Base-by-base conservation (phyloP, 768 basidiomycete genomes). In the Phylloporus scabripes region DNA sequence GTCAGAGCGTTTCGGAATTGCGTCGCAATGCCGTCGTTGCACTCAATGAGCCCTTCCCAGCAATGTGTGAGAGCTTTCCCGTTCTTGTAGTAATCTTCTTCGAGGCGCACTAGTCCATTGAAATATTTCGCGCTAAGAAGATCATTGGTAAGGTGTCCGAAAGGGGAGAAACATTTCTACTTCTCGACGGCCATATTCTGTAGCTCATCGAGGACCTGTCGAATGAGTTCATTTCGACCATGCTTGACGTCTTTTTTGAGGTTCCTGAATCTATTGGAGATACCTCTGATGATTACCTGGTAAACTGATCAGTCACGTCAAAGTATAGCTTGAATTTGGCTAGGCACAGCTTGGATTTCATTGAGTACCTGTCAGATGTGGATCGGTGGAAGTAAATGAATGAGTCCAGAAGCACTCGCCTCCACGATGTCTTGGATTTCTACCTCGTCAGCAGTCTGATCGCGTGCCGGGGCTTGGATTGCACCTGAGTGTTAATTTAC, bases 51-150 rank as follows among this genome's bases (percentile, higher is more conserved):
- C 15, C 74, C 74, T 33, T 77, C 75, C 52, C 75, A 66, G 17
- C 65, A 66, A 41, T 60, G 55, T 42, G 70, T 60, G 31, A 80
- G 64, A 26, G 70, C 64, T 37, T 69, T 66, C 49, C 75, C 70
- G 46, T 71, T 68, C 21, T 51, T 62, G 32, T 75, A 69, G 54
- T 83, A 84, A 46, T 76, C 74, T 46, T 73, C 71, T 56, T 83
- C 79, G 15, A 83, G 70, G 46, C 74, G 72, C 26, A 84, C 73
- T 26, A 85, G 62, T 12, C 53, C 61, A 56, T 83, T 79, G 62
- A 78, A 82, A 55, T 78, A 73, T 17, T 54, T 62, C 36, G 71
- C 70, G 46, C 83, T 85, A 50, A 18, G 45, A 34, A 24, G 8
- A 45, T 37, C 17, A 8, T 40, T 48, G 34, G 55, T 48, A 52